Evolutionary conservation across 2,329 filamentous ascomycete genomes (phyloP), one percentile per base, ranked within the genome.

Genomic region (Cercospora canescens): DNA sequence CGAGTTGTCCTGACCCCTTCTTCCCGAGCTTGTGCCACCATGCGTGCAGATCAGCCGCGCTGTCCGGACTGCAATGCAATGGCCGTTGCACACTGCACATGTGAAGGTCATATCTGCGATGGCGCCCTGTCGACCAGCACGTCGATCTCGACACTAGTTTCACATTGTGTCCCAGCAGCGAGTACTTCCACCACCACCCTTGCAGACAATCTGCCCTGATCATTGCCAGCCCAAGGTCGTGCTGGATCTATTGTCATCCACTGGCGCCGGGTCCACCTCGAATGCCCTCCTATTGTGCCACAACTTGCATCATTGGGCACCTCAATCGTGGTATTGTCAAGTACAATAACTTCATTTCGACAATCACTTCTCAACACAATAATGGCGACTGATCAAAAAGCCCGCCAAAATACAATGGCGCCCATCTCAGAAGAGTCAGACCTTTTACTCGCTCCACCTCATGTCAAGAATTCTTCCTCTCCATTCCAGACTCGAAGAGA

Each of bases 311-410:
- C 26, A n/a, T 52, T 16, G 26, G 24, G 45, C 2, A 11, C n/a
- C 24, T 52, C 45, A 24, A 8, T 56, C 16, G 30, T 62, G 60
- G 30, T 56, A 62, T 62, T 62, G 60, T 62, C 24, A 37, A 37
- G 3, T n/a, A 62, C 50, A 62, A 62, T 62, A 62, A 26, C 34
- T 39, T 55, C 50, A n/a, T 32, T 24, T 34, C 14, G n/a, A 52
- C 21, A 52, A 61, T 61, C 28, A 41, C 41, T 35, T 32, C 7
- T 26, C 24, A 11, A 26, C 24, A 37, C 32, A 26, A 50, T 34
- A 21, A 28, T 24, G 21, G 32, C 30, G 50, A 24, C 60, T 62
- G 11, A 26, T 8, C 8, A 34, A 18, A 6, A 14, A 18, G 48
- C 24, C 11, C 18, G 56, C 28, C 21, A 11, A 24, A 35, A 18